phyloP scores from a whole-genome alignment of 495 filamentous ascomycete species.

The Penicillium silybi region DNA sequence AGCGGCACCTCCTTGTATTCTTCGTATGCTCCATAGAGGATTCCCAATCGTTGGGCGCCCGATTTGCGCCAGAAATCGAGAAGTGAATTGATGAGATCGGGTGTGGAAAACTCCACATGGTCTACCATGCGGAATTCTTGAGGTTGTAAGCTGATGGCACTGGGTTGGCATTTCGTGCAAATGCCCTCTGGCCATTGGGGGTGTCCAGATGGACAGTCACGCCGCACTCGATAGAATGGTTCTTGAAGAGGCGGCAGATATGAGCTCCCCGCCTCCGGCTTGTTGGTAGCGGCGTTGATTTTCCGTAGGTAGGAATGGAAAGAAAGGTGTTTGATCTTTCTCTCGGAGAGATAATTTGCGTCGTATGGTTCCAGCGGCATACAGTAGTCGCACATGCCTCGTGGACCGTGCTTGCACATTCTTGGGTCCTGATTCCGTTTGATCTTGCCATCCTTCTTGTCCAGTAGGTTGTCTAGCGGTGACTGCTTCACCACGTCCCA shows the following conservation, averaged over 20 bases:
- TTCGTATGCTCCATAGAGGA: constrained; percentile 85
- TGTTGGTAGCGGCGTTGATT: constrained; percentile 93
- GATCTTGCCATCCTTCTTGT: constrained; percentile 93
- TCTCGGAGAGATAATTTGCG: constrained; percentile 77
- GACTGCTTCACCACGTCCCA: constrained; percentile 92
- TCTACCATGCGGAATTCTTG: constrained; percentile 98
- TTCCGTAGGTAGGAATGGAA: constrained; percentile 95
- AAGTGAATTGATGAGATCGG: constrained; percentile 76
- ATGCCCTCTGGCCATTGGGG: constrained; percentile 95
- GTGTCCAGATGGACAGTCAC: constrained; percentile 89
- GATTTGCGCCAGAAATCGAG: constrained; percentile 89
- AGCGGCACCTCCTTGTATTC: constrained; percentile 92
- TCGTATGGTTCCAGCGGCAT: constrained; percentile 97
- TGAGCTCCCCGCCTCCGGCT: constrained; percentile 82
- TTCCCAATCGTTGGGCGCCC: constrained; percentile 76
- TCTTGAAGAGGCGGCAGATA: constrained; percentile 96
- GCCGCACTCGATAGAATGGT: constrained; percentile 85
- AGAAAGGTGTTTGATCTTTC: constrained; percentile 97
- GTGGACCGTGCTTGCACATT: constrained; percentile 93
- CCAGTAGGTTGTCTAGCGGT: constrained; percentile 75
- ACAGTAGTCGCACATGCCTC: constrained; percentile 99
- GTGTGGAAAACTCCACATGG: constrained; percentile 90
- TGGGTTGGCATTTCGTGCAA: constrained; percentile 97
- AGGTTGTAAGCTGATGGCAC: constrained; percentile 90
- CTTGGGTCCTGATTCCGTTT: constrained; percentile 67